These are phyloP conservation scores for Dactylorhiza incarnata DNA, from an alignment of 106 monocot species.

Conservation along the genomic window DNA sequence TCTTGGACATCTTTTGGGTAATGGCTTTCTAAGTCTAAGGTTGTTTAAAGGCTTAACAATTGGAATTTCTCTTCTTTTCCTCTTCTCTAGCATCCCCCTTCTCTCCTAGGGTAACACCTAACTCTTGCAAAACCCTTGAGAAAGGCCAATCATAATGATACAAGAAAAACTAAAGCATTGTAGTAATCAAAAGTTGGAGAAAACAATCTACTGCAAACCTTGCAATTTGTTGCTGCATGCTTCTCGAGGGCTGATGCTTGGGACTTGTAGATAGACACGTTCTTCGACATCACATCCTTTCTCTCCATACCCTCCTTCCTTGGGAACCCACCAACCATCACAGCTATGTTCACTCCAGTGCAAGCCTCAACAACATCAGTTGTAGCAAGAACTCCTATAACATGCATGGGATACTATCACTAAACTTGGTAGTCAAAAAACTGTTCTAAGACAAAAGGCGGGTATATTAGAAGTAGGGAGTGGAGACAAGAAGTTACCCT, in stretches of 20 bases:
- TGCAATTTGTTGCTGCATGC: constrained; percentile 63
- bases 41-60: too few relatives aligned
- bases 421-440: background rate
- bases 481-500: constrained; percentile 21
- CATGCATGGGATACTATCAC: background rate
- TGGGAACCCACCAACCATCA: constrained; percentile 63
- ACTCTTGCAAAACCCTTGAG: background rate
- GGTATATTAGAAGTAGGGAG: background rate
- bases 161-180: background rate
- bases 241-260: constrained; percentile 67
- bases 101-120: background rate
- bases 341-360: constrained; percentile 47
- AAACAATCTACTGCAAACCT: constrained; percentile 22
- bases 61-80: too few relatives aligned
- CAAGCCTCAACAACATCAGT: constrained; percentile 61
- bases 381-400: constrained; percentile 62
- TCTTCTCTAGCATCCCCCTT: too few relatives aligned
- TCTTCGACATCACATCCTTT: constrained; percentile 67
- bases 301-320: constrained; percentile 67
- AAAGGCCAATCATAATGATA: background rate
- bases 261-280: constrained; percentile 64
- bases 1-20: too few relatives aligned
- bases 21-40: too few relatives aligned
- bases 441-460: background rate
- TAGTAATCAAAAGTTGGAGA: too few relatives aligned